These are phyloP conservation scores for Adenanthera pavonina DNA, from an alignment of 306 rosid species.

Conservation along the genomic window DNA sequence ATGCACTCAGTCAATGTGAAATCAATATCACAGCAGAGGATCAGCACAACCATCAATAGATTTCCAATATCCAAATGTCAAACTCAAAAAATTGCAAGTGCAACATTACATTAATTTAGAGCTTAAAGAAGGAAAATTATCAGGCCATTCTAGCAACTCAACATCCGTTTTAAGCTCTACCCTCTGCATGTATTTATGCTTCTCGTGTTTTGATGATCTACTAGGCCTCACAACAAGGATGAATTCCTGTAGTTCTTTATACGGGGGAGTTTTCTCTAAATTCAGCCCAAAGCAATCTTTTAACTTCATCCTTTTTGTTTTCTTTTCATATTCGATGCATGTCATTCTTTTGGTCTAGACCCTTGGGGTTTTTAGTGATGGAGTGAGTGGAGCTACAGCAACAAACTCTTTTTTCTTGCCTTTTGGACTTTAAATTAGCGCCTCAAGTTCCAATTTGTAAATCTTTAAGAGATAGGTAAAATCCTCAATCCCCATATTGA, in stretches of 20 bases:
- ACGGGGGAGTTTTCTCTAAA: background rate
- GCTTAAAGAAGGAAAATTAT: background rate
- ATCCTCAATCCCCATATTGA: background rate
- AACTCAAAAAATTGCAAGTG: slow-evolving; percentile 4
- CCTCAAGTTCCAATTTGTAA: background rate
- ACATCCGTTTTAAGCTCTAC: background rate
- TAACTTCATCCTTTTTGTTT: background rate
- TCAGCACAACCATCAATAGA: slow-evolving; percentile 9
- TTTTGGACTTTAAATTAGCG: background rate
- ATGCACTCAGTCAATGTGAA: slow-evolving; percentile 1
- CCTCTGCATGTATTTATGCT: too few relatives aligned
- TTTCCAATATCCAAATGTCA: slow-evolving; percentile 8
- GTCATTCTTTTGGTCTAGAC: background rate
- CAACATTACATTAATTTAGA: background rate
- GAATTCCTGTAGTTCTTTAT: background rate
- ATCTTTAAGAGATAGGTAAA: background rate
- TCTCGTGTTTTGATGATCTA: background rate
- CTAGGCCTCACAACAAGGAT: background rate
- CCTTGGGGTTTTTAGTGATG: background rate
- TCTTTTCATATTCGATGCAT: background rate
- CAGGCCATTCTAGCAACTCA: background rate
- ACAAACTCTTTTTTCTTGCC: background rate
- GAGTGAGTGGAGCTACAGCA: background rate
- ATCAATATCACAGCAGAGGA: slow-evolving; percentile 13
- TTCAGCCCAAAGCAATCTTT: background rate